phyloP scores from a whole-genome alignment of 2,329 filamentous ascomycete species.

The Rosellinia necatrix region DNA sequence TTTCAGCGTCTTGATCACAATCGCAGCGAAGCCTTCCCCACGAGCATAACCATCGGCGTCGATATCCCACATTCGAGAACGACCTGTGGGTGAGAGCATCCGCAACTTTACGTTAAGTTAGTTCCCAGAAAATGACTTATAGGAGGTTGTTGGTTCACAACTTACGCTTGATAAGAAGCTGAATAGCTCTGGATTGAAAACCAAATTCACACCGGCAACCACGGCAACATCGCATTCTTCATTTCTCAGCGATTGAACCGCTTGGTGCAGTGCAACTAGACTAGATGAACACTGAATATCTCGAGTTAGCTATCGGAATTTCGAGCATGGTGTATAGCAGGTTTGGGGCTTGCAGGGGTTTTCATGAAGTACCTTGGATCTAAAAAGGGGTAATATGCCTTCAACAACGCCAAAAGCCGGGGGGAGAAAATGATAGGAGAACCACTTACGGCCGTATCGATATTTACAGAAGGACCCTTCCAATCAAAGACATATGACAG shows the following conservation, averaged over 20 bases:
- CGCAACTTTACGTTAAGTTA: no score
- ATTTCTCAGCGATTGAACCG: neutral
- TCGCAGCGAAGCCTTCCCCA: slow-evolving; percentile 13
- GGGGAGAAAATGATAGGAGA: no score
- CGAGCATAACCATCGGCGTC: slow-evolving; percentile 17
- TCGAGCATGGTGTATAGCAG: no score
- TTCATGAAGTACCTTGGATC: no score
- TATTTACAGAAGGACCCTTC: slow-evolving; percentile 5
- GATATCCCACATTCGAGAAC: slow-evolving; percentile 19
- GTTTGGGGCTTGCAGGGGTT: no score
- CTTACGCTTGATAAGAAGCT: neutral
- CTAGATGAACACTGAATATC: slow-evolving; percentile 21
- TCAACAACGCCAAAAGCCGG: no score
- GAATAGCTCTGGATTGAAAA: slow-evolving; percentile 1
- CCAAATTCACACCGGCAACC: slow-evolving; percentile 3
- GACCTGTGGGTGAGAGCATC: slow-evolving; percentile 14
- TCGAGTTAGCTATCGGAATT: no score
- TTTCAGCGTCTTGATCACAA: slow-evolving; percentile 41
- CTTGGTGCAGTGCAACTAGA: slow-evolving; percentile 15
- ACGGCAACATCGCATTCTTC: slow-evolving; percentile 5
- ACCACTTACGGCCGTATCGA: slow-evolving; percentile 21
- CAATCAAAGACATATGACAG: slow-evolving; percentile 19
- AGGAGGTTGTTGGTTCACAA: no score
- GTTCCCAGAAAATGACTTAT: no score
- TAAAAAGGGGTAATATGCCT: no score